Evolutionary conservation across 2,329 filamentous ascomycete genomes (phyloP).

Genomic region (Colletotrichum noveboracense): DNA sequence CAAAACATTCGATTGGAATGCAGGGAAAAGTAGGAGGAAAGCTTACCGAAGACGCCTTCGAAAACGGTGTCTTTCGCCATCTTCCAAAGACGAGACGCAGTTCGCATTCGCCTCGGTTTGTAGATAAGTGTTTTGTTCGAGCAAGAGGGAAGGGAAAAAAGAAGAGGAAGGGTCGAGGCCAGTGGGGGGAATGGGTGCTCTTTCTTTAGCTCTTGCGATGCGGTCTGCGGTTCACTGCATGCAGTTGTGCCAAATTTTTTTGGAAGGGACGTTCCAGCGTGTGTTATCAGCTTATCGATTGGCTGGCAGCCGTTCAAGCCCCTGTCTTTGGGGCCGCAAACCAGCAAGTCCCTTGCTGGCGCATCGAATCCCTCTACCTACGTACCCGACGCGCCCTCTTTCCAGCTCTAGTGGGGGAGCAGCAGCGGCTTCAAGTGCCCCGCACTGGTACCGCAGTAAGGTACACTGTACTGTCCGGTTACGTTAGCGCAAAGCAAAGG

Average conservation of each 20-base stretch:
- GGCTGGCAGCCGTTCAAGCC: background rate
- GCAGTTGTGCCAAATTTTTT: conserved; percentile 18
- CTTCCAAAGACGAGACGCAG: conserved; percentile 39
- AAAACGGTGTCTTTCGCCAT: conserved; percentile 60
- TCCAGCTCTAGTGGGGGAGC: conserved; percentile 8
- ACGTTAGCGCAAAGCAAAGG: background rate
- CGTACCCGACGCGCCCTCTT: background rate
- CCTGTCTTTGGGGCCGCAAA: background rate
- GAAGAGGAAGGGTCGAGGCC: background rate
- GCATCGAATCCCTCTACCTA: background rate
- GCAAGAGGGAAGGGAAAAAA: background rate
- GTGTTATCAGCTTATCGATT: conserved; percentile 21
- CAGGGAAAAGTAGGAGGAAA: background rate
- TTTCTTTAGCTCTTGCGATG: conserved; percentile 17
- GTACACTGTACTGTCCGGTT: background rate
- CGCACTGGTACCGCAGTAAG: background rate
- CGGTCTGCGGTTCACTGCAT: conserved; percentile 11
- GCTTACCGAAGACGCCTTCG: conserved; percentile 64
- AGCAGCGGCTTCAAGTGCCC: background rate
- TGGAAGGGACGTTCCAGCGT: conserved; percentile 8
- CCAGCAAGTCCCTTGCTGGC: conserved; percentile 10
- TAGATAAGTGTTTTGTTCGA: background rate
- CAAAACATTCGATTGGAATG: background rate
- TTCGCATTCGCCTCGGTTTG: conserved; percentile 32
- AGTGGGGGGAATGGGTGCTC: background rate